Conservation (phyloP, 1,284 basidiomycete genomes). For the Inonotus obliquus region DNA sequence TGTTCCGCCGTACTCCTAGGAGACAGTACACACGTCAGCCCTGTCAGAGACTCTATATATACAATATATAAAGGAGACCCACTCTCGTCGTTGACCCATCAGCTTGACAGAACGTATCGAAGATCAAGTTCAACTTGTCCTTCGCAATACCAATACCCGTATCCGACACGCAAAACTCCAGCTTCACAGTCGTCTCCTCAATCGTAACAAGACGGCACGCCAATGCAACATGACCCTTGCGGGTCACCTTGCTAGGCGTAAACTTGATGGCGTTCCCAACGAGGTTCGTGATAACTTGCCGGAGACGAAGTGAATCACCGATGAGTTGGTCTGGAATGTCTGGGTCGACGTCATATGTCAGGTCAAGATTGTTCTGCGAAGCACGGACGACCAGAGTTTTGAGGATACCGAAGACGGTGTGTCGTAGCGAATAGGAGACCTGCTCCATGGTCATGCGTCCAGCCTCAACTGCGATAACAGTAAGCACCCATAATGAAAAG, state of each 20-base stretch:
- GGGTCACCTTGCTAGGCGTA: slow-evolving; percentile 71
- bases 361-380: slow-evolving; percentile 94
- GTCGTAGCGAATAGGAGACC: slow-evolving; percentile 95
- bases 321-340: slow-evolving; percentile 97
- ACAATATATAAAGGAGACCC: slow-evolving; percentile 28
- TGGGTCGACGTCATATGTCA: slow-evolving; percentile 95
- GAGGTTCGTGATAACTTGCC: slow-evolving; percentile 93
- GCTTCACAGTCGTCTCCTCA: slow-evolving; percentile 75
- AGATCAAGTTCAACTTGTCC: slow-evolving; percentile 98
- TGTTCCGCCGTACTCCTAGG: slow-evolving; percentile 93
- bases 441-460: slow-evolving; percentile 99
- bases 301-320: slow-evolving; percentile 90
- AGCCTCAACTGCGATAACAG: slow-evolving; percentile 71
- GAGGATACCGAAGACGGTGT: slow-evolving; percentile 95
- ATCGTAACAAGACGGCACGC: slow-evolving; percentile 76
- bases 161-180: slow-evolving; percentile 97
- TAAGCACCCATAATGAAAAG: slow-evolving; percentile 1
- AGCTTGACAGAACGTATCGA: slow-evolving; percentile 99
- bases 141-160: slow-evolving; percentile 99
- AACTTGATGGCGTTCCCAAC: slow-evolving; percentile 97
- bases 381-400: slow-evolving; percentile 98
- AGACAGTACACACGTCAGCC: background rate
- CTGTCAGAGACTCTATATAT: slow-evolving; percentile 6
- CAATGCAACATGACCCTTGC: slow-evolving; percentile 90
- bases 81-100: slow-evolving; percentile 91